Evolutionary conservation across 306 rosid genomes (phyloP).

Genomic region (Casuarina cunninghamiana): DNA sequence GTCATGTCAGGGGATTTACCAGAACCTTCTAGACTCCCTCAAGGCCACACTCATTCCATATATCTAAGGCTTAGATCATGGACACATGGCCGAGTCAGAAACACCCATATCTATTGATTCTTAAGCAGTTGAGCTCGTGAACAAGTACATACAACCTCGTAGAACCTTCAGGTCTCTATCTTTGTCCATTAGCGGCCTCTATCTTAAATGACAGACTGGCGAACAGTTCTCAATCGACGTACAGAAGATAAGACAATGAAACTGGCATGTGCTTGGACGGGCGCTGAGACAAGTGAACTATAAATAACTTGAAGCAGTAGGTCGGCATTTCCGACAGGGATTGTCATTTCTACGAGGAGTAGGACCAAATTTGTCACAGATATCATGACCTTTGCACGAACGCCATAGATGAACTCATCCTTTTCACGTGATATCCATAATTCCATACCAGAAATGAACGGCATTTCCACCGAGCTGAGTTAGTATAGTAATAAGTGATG

Average conservation of each 20-base stretch:
- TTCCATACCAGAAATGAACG: background rate
- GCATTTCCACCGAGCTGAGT: background rate
- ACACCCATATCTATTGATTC: too few relatives aligned
- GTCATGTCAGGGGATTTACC: too few relatives aligned
- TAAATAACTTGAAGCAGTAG: background rate
- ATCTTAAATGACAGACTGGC: background rate
- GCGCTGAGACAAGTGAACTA: background rate
- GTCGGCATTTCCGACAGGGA: slow-evolving; percentile 3
- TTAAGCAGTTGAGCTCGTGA: too few relatives aligned
- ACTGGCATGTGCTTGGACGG: background rate
- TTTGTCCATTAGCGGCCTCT: background rate
- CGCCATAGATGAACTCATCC: background rate
- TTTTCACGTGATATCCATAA: background rate
- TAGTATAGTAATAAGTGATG: background rate
- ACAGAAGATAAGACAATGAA: background rate
- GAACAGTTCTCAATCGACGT: too few relatives aligned
- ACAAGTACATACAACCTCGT: too few relatives aligned
- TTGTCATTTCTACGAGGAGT: background rate
- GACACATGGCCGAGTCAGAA: too few relatives aligned
- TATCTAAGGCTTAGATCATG: too few relatives aligned
- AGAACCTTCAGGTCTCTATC: background rate
- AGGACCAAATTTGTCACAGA: background rate
- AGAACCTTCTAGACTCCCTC: too few relatives aligned
- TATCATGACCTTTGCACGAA: background rate
- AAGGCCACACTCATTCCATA: too few relatives aligned